Conservation (phyloP, 208 protist species). For the Leishmania braziliensis region DNA sequence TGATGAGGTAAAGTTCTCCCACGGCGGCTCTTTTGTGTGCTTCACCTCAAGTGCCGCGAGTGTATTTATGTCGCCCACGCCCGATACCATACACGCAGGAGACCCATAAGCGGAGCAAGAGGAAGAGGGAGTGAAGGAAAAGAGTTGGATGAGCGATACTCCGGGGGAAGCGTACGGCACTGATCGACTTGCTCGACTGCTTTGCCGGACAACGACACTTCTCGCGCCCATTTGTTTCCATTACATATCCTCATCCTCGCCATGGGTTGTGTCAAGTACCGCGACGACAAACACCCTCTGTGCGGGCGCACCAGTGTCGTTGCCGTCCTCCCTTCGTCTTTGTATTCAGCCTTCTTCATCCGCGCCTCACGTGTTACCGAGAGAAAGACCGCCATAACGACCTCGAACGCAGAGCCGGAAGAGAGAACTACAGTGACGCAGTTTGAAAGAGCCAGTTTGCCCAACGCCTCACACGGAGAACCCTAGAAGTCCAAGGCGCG, state of each 20-base stretch:
- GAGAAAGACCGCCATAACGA: not conserved
- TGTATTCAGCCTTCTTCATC: not conserved
- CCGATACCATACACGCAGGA: not conserved
- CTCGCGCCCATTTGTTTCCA: not conserved
- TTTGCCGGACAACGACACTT: not conserved
- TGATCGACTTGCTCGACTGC: not conserved
- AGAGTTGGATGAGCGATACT: not conserved
- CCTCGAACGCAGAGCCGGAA: too few relatives aligned
- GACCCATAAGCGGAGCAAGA: not conserved
- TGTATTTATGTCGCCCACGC: not conserved
- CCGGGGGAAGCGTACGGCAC: not conserved
- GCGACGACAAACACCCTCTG: not conserved
- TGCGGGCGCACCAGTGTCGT: not conserved
- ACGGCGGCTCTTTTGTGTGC: not conserved
- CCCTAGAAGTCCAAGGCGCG: not conserved
- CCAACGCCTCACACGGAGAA: not conserved
- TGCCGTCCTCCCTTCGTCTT: not conserved
- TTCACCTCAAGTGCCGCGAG: not conserved
- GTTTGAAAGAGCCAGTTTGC: not conserved
- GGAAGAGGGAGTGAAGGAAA: not conserved
- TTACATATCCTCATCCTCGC: not conserved
- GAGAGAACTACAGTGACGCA: not conserved
- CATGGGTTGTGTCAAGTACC: not conserved
- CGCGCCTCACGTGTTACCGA: not conserved
- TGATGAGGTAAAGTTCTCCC: not conserved